Percentiles rank a stretch among this genome's conserved stretches.
Conservation (phyloP, 2,329 filamentous ascomycete genomes). For the Cladophialophora yegresii region DNA sequence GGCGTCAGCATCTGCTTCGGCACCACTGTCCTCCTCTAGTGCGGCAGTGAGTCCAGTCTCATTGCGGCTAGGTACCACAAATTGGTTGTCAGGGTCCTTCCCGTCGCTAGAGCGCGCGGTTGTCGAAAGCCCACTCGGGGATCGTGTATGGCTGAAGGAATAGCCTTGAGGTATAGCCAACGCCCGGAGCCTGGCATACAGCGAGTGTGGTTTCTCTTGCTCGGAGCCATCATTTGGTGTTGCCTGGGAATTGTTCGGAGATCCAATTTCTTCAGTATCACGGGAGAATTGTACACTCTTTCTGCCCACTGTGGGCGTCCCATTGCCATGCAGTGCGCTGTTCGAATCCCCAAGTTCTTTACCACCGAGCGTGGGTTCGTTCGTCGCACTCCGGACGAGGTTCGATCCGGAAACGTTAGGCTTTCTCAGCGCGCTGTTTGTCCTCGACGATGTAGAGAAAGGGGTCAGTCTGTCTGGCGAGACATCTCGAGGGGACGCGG, state of each 20-base stretch:
- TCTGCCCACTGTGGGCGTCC: conserved; percentile 24
- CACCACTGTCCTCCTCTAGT: conserved; percentile 63
- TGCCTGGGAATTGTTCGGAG: conserved; percentile 55
- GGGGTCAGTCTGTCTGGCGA: conserved; percentile 24
- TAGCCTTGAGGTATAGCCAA: conserved; percentile 59
- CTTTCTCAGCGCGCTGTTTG: conserved; percentile 22
- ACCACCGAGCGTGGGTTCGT: conserved; percentile 14
- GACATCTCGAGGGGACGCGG: conserved; percentile 15
- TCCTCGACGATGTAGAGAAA: conserved; percentile 19
- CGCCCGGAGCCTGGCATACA: conserved; percentile 78
- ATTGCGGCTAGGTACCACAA: conserved; percentile 50
- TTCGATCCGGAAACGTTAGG: conserved; percentile 11
- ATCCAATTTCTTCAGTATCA: conserved; percentile 53
- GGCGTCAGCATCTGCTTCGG: conserved; percentile 62
- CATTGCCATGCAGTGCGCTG: conserved; percentile 20
- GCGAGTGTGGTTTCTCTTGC: conserved; percentile 61
- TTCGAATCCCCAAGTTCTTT: conserved; percentile 23
- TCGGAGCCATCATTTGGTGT: conserved; percentile 64
- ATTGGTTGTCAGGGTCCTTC: conserved; percentile 43
- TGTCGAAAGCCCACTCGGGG: conserved; percentile 51
- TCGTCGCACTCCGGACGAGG: conserved; percentile 10
- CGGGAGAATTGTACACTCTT: conserved; percentile 74
- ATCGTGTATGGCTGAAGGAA: conserved; percentile 52
- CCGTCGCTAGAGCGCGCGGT: conserved; percentile 45
- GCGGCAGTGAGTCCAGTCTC: conserved; percentile 57